Evolutionary conservation across 805 yeast species (phyloP).

Genomic region (Candida sakaeoensis): DNA sequence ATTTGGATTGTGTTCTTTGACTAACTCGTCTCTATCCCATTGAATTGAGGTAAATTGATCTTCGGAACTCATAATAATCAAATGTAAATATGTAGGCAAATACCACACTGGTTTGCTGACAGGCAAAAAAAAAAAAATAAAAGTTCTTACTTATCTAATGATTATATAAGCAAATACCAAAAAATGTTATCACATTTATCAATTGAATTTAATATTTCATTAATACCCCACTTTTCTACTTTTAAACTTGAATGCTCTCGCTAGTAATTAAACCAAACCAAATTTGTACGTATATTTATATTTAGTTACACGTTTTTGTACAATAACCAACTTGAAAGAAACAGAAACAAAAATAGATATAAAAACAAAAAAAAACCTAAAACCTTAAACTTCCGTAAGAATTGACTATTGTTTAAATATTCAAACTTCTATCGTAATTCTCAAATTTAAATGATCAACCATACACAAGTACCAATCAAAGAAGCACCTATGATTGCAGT

Average conservation of each 20-base stretch:
- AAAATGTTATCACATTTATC: neutral
- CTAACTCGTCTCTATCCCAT: slow-evolving; percentile 44
- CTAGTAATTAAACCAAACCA: too few species aligned
- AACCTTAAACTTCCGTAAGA: too few species aligned
- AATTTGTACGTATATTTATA: too few species aligned
- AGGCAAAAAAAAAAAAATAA: neutral
- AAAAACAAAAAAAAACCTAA: too few species aligned
- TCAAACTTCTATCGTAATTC: too few species aligned
- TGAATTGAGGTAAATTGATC: slow-evolving; percentile 57
- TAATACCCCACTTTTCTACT: too few species aligned
- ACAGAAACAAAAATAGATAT: too few species aligned
- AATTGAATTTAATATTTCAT: too few species aligned
- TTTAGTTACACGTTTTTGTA: too few species aligned
- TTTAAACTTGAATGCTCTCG: too few species aligned
- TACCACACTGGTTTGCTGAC: slow-evolving; percentile 1
- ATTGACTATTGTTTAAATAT: too few species aligned
- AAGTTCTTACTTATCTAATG: slow-evolving; percentile 1
- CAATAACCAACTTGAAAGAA: too few species aligned
- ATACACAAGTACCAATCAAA: slow-evolving; percentile 39
- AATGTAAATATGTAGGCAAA: neutral
- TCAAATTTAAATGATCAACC: slow-evolving; percentile 36
- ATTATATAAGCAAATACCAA: neutral
- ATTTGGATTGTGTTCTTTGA: neutral
- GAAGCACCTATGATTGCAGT: slow-evolving; percentile 65
- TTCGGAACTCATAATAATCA: slow-evolving; percentile 24